phyloP scores from a whole-genome alignment of 2,329 filamentous ascomycete species.

The Remersonia thermophila region DNA sequence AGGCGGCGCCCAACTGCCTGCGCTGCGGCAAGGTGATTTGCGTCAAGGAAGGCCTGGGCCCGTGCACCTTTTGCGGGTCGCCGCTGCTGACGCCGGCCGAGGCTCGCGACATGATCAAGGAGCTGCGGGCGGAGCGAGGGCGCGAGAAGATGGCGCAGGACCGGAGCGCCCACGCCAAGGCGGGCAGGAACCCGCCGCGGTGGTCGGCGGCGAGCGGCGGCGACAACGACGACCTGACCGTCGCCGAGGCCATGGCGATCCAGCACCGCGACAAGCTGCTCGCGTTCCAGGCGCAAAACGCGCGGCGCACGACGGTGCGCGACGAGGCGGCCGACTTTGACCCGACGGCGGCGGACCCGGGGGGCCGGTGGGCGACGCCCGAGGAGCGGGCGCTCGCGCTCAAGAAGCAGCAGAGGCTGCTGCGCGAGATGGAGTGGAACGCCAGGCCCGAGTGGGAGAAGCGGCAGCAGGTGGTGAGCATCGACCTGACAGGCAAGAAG shows the following conservation, averaged over 20 bases:
- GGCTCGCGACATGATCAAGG: slow-evolving; percentile 72
- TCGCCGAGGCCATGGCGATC: slow-evolving; percentile 56
- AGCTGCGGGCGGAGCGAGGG: slow-evolving; percentile 74
- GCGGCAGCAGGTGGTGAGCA: slow-evolving; percentile 68
- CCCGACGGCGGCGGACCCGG: slow-evolving; percentile 25
- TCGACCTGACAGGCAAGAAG: slow-evolving; percentile 67
- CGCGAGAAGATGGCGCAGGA: slow-evolving; percentile 76
- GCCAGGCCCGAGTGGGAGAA: slow-evolving; percentile 81
- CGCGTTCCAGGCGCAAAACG: slow-evolving; percentile 75
- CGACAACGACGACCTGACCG: slow-evolving; percentile 24
- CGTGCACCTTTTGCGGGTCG: slow-evolving; percentile 79
- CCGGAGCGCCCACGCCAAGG: slow-evolving; percentile 53
- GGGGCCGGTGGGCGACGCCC: slow-evolving; percentile 72
- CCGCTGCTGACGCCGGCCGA: slow-evolving; percentile 61
- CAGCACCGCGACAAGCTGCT: slow-evolving; percentile 73
- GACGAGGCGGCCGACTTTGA: slow-evolving; percentile 67
- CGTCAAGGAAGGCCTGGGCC: slow-evolving; percentile 83
- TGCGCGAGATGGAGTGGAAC: slow-evolving; percentile 80
- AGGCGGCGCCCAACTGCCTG: slow-evolving; percentile 86
- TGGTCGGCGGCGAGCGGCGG: slow-evolving; percentile 40
- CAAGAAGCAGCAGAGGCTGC: slow-evolving; percentile 71
- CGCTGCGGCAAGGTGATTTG: slow-evolving; percentile 92
- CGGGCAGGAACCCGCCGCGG: slow-evolving; percentile 48
- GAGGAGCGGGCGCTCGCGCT: slow-evolving; percentile 72
- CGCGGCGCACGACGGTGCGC: slow-evolving; percentile 67